Percentiles rank a stretch among this genome's conserved stretches.
These are phyloP conservation scores for Postia placenta DNA, from an alignment of 768 basidiomycete genomes.

Conservation along the genomic window DNA sequence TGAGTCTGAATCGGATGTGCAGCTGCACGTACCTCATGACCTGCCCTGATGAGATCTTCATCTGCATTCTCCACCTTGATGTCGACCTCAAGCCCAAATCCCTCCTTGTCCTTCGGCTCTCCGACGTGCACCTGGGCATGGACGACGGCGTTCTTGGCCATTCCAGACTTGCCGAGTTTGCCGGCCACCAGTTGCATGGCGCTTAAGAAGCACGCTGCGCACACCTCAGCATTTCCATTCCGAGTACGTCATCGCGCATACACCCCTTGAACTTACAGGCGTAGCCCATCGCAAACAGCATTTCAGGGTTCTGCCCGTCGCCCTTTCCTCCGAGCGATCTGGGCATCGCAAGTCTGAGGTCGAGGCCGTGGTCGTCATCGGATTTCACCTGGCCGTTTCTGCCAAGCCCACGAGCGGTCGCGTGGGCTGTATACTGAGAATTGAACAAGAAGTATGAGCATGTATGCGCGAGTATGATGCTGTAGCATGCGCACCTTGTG, in stretches of 20 bases:
- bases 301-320: constrained; percentile 34
- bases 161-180: constrained; percentile 46
- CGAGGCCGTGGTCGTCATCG: constrained; percentile 25
- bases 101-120: constrained; percentile 46
- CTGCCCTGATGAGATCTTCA: constrained; percentile 59
- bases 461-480: neutral
- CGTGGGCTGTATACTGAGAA: constrained; percentile 63
- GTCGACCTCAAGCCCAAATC: constrained; percentile 65
- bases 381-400: constrained; percentile 47
- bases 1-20: neutral
- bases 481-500: constrained; percentile 30
- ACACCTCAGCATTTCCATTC: no score
- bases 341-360: constrained; percentile 29
- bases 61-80: constrained; percentile 66
- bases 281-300: constrained; percentile 33
- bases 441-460: neutral
- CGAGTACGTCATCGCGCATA: no score
- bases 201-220: constrained; percentile 62
- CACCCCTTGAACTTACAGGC: constrained; percentile 17
- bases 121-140: constrained; percentile 60
- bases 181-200: constrained; percentile 59
- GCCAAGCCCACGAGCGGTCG: constrained; percentile 57
- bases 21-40: constrained; percentile 50
- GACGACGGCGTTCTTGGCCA: constrained; percentile 54
- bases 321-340: constrained; percentile 31